These are phyloP conservation scores for Scortechinia acanthostroma DNA, from an alignment of 2,329 filamentous ascomycete genomes.

Conservation along the genomic window DNA sequence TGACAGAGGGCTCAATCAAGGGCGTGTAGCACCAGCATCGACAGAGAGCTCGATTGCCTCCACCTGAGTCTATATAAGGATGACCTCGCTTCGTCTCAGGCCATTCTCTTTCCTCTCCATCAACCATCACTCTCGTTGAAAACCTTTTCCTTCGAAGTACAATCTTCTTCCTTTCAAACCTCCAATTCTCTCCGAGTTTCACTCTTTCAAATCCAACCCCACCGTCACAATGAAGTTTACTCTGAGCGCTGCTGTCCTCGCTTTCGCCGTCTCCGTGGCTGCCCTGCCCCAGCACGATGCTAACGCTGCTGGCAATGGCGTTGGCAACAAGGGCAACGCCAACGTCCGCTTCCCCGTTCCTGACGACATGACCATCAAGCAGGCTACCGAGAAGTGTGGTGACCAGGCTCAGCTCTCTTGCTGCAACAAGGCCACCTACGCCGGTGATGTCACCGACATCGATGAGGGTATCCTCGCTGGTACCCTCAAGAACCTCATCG, in stretches of 20 bases:
- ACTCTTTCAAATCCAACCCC: constrained; percentile 17
- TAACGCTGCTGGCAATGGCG: constrained; percentile 12
- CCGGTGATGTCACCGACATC: constrained; percentile 20
- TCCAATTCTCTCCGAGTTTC: constrained; percentile 10
- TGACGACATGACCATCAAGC: not conserved
- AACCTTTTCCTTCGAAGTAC: too few species aligned
- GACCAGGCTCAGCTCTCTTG: not conserved
- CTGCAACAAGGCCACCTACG: constrained; percentile 26
- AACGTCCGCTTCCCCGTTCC: constrained; percentile 16
- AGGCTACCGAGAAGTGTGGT: not conserved
- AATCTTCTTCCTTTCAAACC: constrained; percentile 6
- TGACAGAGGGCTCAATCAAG: too few species aligned
- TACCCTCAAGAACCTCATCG: constrained; percentile 20
- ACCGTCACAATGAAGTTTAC: constrained; percentile 26
- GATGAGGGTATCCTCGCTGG: constrained; percentile 20
- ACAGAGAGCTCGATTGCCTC: not conserved
- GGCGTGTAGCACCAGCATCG: too few species aligned
- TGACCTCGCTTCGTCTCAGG: constrained; percentile 9
- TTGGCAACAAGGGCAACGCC: constrained; percentile 20
- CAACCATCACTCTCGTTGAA: constrained; percentile 19
- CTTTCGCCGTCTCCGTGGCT: constrained; percentile 19
- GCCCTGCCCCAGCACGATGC: constrained; percentile 17
- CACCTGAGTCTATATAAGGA: constrained; percentile 19
- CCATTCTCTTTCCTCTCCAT: constrained; percentile 7
- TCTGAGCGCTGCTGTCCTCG: constrained; percentile 19